Conservation (phyloP, 192 early-diverging fungal genomes). For the Linnemannia schmuckeri region DNA sequence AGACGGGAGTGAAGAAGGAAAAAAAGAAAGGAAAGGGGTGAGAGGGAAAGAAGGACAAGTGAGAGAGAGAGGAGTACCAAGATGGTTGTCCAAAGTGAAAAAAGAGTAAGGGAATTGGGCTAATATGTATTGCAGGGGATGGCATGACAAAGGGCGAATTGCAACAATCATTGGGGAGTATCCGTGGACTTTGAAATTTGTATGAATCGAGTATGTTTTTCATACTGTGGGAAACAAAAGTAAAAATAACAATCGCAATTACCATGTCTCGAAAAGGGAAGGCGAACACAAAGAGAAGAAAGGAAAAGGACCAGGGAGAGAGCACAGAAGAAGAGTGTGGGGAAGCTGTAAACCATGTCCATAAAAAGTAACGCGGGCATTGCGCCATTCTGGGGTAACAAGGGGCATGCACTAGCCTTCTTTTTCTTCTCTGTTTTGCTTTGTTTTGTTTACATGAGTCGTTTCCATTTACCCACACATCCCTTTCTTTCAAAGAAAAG, state of each 20-base stretch:
- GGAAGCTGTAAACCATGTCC: background rate
- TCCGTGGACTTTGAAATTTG: background rate
- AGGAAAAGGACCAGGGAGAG: background rate
- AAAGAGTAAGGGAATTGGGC: too few species aligned
- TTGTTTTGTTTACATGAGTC: background rate
- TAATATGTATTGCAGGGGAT: background rate
- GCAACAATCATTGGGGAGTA: background rate
- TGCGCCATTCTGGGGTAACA: conserved; percentile 7
- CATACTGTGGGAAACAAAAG: background rate
- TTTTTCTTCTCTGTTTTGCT: background rate
- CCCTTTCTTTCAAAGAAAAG: background rate
- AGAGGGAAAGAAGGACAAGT: background rate
- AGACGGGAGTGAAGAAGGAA: background rate
- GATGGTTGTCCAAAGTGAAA: too few species aligned
- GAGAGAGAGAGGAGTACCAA: background rate
- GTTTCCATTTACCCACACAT: background rate
- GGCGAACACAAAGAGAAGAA: background rate
- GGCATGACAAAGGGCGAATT: conserved; percentile 7
- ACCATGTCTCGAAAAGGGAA: background rate
- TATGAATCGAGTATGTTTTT: too few species aligned
- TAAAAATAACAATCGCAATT: background rate
- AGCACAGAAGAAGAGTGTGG: background rate
- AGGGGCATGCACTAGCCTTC: background rate
- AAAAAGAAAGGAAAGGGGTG: background rate
- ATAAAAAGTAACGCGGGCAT: conserved; percentile 1